These are phyloP conservation scores for Kodamaea ohmeri DNA, from an alignment of 1,139 yeast genomes.

Conservation along the genomic window DNA sequence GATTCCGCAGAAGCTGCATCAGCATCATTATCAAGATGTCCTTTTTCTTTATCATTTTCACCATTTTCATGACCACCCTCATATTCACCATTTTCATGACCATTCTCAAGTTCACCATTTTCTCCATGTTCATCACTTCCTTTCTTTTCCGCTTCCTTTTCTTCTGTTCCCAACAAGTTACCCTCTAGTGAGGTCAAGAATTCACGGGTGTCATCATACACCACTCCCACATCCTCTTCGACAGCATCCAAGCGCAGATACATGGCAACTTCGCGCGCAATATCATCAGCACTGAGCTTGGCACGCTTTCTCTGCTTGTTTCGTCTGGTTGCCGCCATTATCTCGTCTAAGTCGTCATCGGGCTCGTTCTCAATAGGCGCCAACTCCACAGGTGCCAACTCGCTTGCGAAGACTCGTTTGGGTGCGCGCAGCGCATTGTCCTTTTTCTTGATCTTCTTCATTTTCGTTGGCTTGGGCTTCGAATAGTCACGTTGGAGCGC, in stretches of 20 bases:
- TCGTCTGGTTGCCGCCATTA: constrained; percentile 41
- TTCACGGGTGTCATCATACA: constrained; percentile 58
- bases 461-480: constrained; percentile 35
- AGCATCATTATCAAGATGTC: neutral
- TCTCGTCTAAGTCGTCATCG: constrained; percentile 42
- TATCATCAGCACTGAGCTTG: constrained; percentile 40
- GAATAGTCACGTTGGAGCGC: constrained; percentile 17
- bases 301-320: constrained; percentile 31
- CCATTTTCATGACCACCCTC: neutral
- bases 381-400: constrained; percentile 24
- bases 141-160: constrained; percentile 6
- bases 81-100: neutral
- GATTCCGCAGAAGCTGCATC: neutral
- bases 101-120: constrained; percentile 5
- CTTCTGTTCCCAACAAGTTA: constrained; percentile 12
- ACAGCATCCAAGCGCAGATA: constrained; percentile 31
- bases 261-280: constrained; percentile 45
- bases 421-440: constrained; percentile 17
- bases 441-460: constrained; percentile 28
- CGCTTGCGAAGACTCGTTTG: constrained; percentile 21
- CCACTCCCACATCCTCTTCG: constrained; percentile 30
- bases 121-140: constrained; percentile 1
- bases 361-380: constrained; percentile 27
- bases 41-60: neutral
- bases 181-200: constrained; percentile 45